Evolutionary conservation across 164 flowering plant genomes (phyloP).

Genomic region (Malania oleifera): DNA sequence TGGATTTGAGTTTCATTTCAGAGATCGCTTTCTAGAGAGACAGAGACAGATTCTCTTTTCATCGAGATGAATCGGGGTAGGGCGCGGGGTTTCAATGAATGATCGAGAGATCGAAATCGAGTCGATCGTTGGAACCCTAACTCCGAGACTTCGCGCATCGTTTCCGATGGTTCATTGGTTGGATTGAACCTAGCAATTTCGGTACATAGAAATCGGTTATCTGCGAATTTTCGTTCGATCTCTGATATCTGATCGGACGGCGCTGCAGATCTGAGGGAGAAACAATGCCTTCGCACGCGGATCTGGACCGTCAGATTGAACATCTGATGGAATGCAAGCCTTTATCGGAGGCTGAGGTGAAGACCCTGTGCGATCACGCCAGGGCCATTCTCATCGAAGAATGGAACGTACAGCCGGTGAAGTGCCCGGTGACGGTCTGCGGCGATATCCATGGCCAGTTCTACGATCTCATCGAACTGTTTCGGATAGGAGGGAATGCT

Average conservation of each 20-base stretch:
- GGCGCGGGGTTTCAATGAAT: not conserved
- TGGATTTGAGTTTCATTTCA: constrained; percentile 26
- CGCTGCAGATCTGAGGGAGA: constrained; percentile 13
- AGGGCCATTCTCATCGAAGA: constrained; percentile 80
- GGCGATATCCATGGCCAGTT: constrained; percentile 81
- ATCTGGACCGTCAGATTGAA: constrained; percentile 86
- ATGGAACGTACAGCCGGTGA: constrained; percentile 81
- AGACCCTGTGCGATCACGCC: constrained; percentile 77
- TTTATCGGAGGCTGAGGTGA: constrained; percentile 70
- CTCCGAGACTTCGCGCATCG: not conserved
- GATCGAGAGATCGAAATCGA: not conserved
- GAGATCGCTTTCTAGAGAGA: not conserved
- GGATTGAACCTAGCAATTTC: not conserved
- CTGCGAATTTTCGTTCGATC: not conserved
- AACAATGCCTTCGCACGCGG: constrained; percentile 74
- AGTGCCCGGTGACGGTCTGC: constrained; percentile 67
- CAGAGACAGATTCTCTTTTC: constrained; percentile 11
- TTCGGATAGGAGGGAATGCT: constrained; percentile 69
- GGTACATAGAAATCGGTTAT: not conserved
- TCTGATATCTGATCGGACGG: constrained; percentile 9
- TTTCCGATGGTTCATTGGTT: not conserved
- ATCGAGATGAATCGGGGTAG: not conserved
- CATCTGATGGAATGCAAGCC: constrained; percentile 88
- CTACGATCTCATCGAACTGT: constrained; percentile 65
- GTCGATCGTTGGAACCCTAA: constrained; percentile 2